Evolutionary conservation across 805 yeast species (phyloP).

Genomic region (Jamesozyma rosinii): DNA sequence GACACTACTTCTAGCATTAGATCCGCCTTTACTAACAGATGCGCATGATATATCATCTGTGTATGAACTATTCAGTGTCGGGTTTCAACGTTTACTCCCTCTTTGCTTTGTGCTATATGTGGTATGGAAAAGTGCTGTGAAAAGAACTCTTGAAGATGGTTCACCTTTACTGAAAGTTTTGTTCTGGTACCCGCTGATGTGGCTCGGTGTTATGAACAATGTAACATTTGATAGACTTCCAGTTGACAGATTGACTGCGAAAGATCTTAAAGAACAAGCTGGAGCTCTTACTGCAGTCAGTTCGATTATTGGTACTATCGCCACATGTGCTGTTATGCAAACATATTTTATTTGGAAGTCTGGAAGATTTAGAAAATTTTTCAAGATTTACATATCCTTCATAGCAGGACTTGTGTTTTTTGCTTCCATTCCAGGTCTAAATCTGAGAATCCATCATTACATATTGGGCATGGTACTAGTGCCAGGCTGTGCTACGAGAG

Average conservation of each 20-base stretch:
- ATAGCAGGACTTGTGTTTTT: conserved; percentile 38
- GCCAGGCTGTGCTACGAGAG: conserved; percentile 77
- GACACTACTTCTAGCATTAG: conserved; percentile 68
- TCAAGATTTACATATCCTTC: conserved; percentile 43
- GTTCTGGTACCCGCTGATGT: conserved; percentile 69
- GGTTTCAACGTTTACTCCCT: conserved; percentile 69
- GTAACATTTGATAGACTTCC: conserved; percentile 84
- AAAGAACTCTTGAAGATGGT: conserved; percentile 40
- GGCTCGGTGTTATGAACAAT: conserved; percentile 80
- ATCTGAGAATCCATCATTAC: conserved; percentile 73
- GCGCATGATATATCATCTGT: conserved; percentile 42
- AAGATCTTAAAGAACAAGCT: conserved; percentile 64
- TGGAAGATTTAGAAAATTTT: conserved; percentile 54
- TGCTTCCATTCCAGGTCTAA: conserved; percentile 52
- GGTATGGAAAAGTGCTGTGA: conserved; percentile 51
- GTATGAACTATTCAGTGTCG: conserved; percentile 58
- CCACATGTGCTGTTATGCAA: conserved; percentile 55
- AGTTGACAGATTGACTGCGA: conserved; percentile 67
- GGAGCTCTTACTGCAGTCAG: conserved; percentile 65
- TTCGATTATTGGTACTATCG: conserved; percentile 40
- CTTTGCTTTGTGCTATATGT: conserved; percentile 60
- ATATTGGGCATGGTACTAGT: conserved; percentile 66
- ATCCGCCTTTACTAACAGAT: conserved; percentile 63
- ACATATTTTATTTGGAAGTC: conserved; percentile 73
- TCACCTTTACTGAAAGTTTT: conserved; percentile 33